Evolutionary conservation across 495 filamentous ascomycete species (phyloP).

Genomic region (Hypomontagnella submonticulosa): DNA sequence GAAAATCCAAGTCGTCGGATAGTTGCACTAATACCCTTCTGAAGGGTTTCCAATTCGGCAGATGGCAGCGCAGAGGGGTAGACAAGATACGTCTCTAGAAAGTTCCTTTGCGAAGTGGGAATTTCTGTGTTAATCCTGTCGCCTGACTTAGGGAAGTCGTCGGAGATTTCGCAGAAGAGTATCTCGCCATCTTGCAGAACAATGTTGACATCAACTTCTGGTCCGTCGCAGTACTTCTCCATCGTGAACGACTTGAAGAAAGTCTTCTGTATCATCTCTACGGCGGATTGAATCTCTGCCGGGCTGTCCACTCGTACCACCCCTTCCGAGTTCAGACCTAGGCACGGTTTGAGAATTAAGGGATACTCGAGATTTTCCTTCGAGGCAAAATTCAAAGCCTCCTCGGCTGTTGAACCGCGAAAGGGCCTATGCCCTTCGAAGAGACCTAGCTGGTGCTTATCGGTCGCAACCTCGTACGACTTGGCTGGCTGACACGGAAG

Average conservation of each 20-base stretch:
- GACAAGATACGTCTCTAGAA: conserved; percentile 52
- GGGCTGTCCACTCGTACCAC: conserved; percentile 53
- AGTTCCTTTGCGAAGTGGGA: conserved; percentile 45
- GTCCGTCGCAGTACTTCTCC: conserved; percentile 50
- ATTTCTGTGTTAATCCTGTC: conserved; percentile 46
- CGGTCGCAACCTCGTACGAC: conserved; percentile 54
- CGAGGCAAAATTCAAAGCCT: conserved; percentile 23
- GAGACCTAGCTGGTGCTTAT: conserved; percentile 56
- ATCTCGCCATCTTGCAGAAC: conserved; percentile 61
- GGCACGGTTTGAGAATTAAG: conserved; percentile 59
- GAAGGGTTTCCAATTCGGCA: conserved; percentile 48
- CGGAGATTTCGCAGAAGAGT: conserved; percentile 61
- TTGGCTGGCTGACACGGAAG: conserved; percentile 49
- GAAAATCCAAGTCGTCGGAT: conserved; percentile 40
- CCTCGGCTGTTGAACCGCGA: conserved; percentile 35
- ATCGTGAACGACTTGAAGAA: conserved; percentile 41
- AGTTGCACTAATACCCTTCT: conserved; percentile 44
- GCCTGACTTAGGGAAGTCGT: conserved; percentile 62
- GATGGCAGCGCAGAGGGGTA: conserved; percentile 54
- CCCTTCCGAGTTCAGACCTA: conserved; percentile 56
- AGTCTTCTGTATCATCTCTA: conserved; percentile 41
- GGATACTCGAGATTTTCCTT: conserved; percentile 48
- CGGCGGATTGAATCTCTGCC: conserved; percentile 45
- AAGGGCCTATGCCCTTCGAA: conserved; percentile 48
- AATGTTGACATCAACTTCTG: conserved; percentile 66